Evolutionary conservation across 495 filamentous ascomycete genomes (phyloP).

Genomic region (Annulohypoxylon nitens): DNA sequence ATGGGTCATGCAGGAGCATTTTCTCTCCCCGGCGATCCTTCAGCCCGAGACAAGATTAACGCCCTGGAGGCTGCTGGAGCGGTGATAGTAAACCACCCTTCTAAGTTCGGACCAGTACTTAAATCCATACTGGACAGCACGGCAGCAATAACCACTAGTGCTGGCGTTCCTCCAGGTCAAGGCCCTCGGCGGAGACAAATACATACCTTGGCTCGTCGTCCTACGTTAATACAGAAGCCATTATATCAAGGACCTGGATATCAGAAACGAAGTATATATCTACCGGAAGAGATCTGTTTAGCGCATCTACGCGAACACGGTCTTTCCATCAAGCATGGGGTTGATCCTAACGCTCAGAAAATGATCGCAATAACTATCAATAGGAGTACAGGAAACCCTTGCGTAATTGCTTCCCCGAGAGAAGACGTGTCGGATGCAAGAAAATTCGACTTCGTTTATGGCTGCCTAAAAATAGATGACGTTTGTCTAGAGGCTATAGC

Average conservation of each 20-base stretch:
- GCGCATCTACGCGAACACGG: conserved; percentile 69
- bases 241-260: not conserved
- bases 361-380: conserved; percentile 75
- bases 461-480: conserved; percentile 47
- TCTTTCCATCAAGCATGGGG: conserved; percentile 61
- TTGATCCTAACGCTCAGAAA: conserved; percentile 51
- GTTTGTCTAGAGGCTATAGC: conserved; percentile 57
- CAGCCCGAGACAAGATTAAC: conserved; percentile 73
- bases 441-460: conserved; percentile 75
- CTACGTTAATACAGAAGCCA: conserved; percentile 7
- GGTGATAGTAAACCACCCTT: conserved; percentile 83
- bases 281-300: conserved; percentile 69
- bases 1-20: conserved; percentile 95
- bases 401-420: conserved; percentile 72
- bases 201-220: conserved; percentile 59
- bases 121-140: conserved; percentile 57
- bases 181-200: conserved; percentile 61
- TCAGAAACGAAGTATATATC: conserved; percentile 70
- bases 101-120: conserved; percentile 81
- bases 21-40: conserved; percentile 74
- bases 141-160: conserved; percentile 28
- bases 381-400: conserved; percentile 72
- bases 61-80: conserved; percentile 78
- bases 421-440: conserved; percentile 56
- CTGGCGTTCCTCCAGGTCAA: conserved; percentile 35